Base-by-base conservation (phyloP, 441 rosid species). In the Manihot esculenta region DNA sequence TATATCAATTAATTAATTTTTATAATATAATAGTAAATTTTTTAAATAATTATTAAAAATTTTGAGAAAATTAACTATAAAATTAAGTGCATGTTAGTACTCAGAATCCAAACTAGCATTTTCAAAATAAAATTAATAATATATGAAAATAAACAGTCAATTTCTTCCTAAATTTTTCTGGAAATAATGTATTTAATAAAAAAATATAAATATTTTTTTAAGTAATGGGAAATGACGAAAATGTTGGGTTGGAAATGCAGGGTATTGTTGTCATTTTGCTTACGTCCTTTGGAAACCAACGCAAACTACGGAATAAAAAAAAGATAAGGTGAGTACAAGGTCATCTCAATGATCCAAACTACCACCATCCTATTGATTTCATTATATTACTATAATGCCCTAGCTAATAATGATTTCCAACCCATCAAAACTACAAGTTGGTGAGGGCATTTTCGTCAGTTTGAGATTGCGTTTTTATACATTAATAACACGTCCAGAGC, bases 261-360 rank as follows among this genome's bases (percentile, higher is more conserved):
- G 84, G 70, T 76, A 64, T 72, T 72, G 71, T 77, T 71, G 84
- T 84, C 73, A 78, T 86, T 82, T 83, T 69, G 38, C n/a, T 18
- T 55, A 71, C 53, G 72, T 71, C 79, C 64, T 77, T 70, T 77
- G 81, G 80, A 77, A 86, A 84, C 84, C 74, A 78, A 78, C 83
- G 84, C 85, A 80, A 80, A 76, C 83, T 81, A 77, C 58, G 80
- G 86, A 82, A 73, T 83, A 86, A 80, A 81, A 85, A 74, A 82
- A 74, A 81, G 87, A 84, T 78, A 84, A 81, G 80, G 90, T 82
- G 78, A 85, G 91, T 88, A 80, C 79, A 85, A 80, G 76, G 93
- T 87, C 94, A 83, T 89, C 78, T 87, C 94, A 86, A 84, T 85
- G 90, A 86, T 80, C 88, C 85, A 82, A 89, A 79, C 89, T 70